Evolutionary conservation across 352 stramenopile species (phyloP), one percentile per base, ranked within the genome.

Genomic region (Phytophthora litchii): DNA sequence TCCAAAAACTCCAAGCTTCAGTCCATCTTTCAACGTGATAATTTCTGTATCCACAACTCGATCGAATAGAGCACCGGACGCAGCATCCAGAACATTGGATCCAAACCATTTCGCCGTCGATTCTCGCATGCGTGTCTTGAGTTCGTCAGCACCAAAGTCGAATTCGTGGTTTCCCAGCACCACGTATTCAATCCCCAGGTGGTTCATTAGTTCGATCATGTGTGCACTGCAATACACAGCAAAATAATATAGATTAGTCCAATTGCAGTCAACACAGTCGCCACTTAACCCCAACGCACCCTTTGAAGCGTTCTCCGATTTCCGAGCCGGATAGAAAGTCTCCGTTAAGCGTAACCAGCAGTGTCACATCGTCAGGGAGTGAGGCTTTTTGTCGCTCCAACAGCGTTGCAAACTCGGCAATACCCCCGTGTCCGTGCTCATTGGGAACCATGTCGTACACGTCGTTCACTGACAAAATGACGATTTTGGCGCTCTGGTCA

Each of bases 91-190:
- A 14, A 92, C 78, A 55, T 92, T 92, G 23, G 79, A 88, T 11
- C 83, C 83, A 48, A 91, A 88, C 76, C 80, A 91, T 60, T 86
- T 87, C 49, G 83, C 86, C 21, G 67, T 76, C 5, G 83, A 88
- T 34, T 78, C 71, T 1, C 41, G 55, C 61, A 92, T 88, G 17
- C 78, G 77, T 21, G 78, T 25, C 17, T 77, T 71, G 5, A 92
- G 59, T 32, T 83, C 66, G 4, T 78, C 40, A 1, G 67, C 65
- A 0, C 83, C 83, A 53, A 90, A 92, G 45, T 92, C 83, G 43
- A 91, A 92, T 59, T 92, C 83, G 67, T 92, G 83, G 63, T 92
- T 92, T 29, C 83, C 83, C 53, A 90, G 44, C 19, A 92, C 83
- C 21, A 90, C 76, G 60, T 89, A 92, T 29, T 87, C 67, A 37